These are phyloP conservation scores for Meredithiella fracta DNA, from an alignment of 2,329 filamentous ascomycete species.

Conservation along the genomic window DNA sequence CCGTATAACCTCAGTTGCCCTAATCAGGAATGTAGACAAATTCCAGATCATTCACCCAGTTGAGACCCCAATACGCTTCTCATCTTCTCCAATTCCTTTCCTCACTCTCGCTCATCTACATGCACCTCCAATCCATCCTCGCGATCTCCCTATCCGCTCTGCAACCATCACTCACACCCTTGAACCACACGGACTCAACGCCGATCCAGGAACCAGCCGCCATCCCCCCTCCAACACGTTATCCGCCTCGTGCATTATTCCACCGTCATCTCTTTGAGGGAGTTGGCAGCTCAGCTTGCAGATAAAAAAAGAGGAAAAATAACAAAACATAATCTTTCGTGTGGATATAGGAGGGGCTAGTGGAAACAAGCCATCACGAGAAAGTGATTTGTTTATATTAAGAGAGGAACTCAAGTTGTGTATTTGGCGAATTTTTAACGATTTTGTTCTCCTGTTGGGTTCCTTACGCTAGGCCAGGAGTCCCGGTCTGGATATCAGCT, in stretches of 20 bases:
- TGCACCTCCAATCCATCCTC: background rate
- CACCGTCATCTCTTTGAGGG: no score
- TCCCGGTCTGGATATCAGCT: no score
- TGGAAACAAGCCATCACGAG: background rate
- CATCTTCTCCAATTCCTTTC: no score
- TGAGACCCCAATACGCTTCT: no score
- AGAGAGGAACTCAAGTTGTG: no score
- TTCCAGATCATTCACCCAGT: no score
- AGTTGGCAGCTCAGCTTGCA: background rate
- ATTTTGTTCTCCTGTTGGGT: no score
- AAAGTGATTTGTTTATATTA: background rate
- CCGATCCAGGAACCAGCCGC: background rate
- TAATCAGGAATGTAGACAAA: no score
- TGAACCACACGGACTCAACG: background rate
- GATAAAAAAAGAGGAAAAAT: background rate
- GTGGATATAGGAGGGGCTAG: background rate
- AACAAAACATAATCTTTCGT: no score
- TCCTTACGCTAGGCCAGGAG: no score
- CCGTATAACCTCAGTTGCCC: no score
- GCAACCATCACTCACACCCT: background rate
- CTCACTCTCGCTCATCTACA: background rate
- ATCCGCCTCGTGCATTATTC: background rate
- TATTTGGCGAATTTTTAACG: no score
- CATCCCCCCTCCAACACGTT: background rate
- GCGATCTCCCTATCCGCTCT: background rate